Base-by-base conservation (phyloP, 306 rosid species). In the Ammopiptanthus mongolicus region DNA sequence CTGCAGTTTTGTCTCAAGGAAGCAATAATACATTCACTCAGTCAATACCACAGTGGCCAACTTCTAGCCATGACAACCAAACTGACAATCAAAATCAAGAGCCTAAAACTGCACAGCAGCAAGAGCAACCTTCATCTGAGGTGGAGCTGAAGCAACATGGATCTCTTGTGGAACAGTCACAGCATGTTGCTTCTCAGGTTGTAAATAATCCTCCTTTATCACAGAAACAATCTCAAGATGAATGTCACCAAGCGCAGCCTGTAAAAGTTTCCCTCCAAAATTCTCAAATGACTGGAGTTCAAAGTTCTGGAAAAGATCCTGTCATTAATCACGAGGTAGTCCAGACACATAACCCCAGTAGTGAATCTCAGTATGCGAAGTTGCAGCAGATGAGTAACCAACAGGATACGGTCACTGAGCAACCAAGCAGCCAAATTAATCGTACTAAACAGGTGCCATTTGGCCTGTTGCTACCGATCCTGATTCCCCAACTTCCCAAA, bases 331-430 rank as follows among this genome's bases (percentile, higher is more conserved):
- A 78, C 15, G 91, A 87, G 73, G 74, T 84, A 74, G 86, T 82
- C 66, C 80, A 86, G 71, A 72, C 84, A 51, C 84, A 80, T 53
- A 80, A 69, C 69, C 84, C 84, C 33, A 89, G 65, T 25, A 80
- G 79, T 39, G 95, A 91, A 58, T 87, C 96, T 65, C 97, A 91
- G 77, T 94, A 90, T 79, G 78, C 83, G 64, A 95, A 91, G 80
- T 80, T 95, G 78, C 97, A 91, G 84, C 91, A 90, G 90, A 91
- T 91, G 84, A 95, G 97, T 79, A 90, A 88, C 86, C 98, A 95
- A 83, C 97, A 91, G 84, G 90, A 93, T 55, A 82, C 88, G 42
- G 77, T 82, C 58, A 57, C 76, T 5, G 96, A 86, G 75, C 92
- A 84, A 78, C 85, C 91, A 62, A 83, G 85, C 82, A 87, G 71